Base-by-base conservation (phyloP, 176 grass and related monocot species). In the Alloteropsis semialata region DNA sequence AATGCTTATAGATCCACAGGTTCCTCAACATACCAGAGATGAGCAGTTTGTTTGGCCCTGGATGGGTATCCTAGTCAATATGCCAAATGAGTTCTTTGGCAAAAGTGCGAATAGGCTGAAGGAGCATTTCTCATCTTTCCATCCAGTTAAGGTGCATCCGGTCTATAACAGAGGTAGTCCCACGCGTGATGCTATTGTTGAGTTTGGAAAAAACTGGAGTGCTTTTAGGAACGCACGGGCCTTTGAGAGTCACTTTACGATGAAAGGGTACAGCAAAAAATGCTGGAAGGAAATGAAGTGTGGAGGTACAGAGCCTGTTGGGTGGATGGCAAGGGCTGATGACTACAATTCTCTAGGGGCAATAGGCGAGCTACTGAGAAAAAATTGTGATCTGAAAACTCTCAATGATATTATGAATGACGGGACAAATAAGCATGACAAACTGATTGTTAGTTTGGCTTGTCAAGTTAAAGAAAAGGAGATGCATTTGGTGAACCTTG, bases 11-110 rank as follows among this genome's bases (percentile, higher is more conserved):
- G 65, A 90, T 71, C 15, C 42, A 44, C 79, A 81, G 1, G 57
- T 53, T 57, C 62, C 57, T 77, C 81, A 84, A 68, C 53, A 66
- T 50, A 84, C 55, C 38, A 46, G 39, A 86, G 81, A 88, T 22
- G 86, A 91, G 21, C 50, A 81, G 14, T 94, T 89, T 89, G 89
- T 94, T 41, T 89, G 83, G 79, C 92, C 92, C 22, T 91, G 92
- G 92, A 89, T 87, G 80, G 83, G 86, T 50, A 65, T 94, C 46
- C 6, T 91, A 50, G 89, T 94, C 51, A 91, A 94, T 81, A 82
- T 87, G 48, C 89, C 89, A 69, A 68, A 62, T 77, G 89, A 32
- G 9, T 87, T 69, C 66, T 73, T 94, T 46, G 84, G 92, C 39
- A 85, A 86, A 81, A 89, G 88, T 84, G 89, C 83, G 61, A 91